These are phyloP conservation scores for Spinacia oleracea DNA, from an alignment of 179 eudicot species.

Conservation along the genomic window DNA sequence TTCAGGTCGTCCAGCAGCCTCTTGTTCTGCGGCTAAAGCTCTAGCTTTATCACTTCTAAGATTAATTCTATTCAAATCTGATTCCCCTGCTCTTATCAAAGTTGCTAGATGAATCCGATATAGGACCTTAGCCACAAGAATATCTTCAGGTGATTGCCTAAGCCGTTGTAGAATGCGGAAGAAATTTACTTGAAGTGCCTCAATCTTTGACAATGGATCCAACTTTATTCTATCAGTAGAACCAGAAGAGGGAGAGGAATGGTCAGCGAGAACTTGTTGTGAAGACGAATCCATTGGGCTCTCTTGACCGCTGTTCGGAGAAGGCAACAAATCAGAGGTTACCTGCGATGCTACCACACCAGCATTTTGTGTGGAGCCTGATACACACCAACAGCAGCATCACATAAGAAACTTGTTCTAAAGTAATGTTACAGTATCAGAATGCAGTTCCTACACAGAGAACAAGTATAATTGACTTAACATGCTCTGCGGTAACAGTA, in stretches of 20 bases:
- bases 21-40: slow-evolving; percentile 66
- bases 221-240: slow-evolving; percentile 37
- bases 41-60: slow-evolving; percentile 63
- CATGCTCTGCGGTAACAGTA: not conserved
- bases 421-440: not conserved
- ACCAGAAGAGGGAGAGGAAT: slow-evolving; percentile 31
- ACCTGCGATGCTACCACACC: slow-evolving; percentile 34
- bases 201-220: slow-evolving; percentile 67
- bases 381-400: slow-evolving; percentile 26
- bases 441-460: not conserved
- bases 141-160: slow-evolving; percentile 65
- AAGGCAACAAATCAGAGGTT: slow-evolving; percentile 34
- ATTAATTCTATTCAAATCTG: slow-evolving; percentile 77
- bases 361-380: slow-evolving; percentile 38
- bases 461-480: not conserved
- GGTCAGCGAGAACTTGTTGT: slow-evolving; percentile 37
- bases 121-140: slow-evolving; percentile 77
- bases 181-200: slow-evolving; percentile 66
- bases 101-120: slow-evolving; percentile 87
- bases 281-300: slow-evolving; percentile 31
- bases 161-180: slow-evolving; percentile 65
- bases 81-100: slow-evolving; percentile 71
- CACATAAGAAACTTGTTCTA: slow-evolving; percentile 2
- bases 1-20: slow-evolving; percentile 53
- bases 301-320: slow-evolving; percentile 42